Base-by-base conservation (phyloP, 2,329 filamentous ascomycete species). In the Cadophora sp. region DNA sequence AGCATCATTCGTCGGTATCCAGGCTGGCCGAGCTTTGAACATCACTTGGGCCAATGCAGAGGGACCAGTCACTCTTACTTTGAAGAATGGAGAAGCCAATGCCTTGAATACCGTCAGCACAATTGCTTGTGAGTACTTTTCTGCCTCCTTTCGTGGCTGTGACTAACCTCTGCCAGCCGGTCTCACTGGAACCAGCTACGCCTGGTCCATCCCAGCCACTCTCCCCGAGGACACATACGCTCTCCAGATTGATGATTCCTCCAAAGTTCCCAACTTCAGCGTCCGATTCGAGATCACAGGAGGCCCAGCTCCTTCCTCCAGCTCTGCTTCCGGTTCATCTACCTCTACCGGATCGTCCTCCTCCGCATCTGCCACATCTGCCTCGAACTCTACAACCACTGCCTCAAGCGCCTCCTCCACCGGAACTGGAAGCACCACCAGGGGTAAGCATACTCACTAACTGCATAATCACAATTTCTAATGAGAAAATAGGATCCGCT, bases 11-110 rank as follows among this genome's bases (percentile, higher is more conserved):
- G 64, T 65, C 26, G 65, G 56, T 1, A 64, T 77, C 56, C 68
- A 66, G 19, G 73, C 71, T 40, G 75, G 75, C 9, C 12, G 64
- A 4, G 27, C 73, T 22, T 73, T 76, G 62, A 71, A 66, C 16
- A 67, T 78, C 61, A 74, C 70, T 50, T 78, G 77, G 77, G 29
- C 68, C 19, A 68, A 66, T 14, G 73, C 72, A 22, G 11, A 64
- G 1, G 75, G 76, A 19, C 66, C 75, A 22, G 76, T 78, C 22
- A 76, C 72, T 22, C 56, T 78, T 29, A 37, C 69, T 14, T 67
- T 78, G 24, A 76, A 75, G 72, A 72, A 72, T 48, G 76, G 76
- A 22, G 29, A 66, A 50, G 65, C 75, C 3, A 74, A 64, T 22
- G 51, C 67, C 37, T 70, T 77, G 11, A 43, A 62, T 16, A 72